Evolutionary conservation across 2,329 filamentous ascomycete species (phyloP).

Genomic region (Dactylonectria estremocensis): DNA sequence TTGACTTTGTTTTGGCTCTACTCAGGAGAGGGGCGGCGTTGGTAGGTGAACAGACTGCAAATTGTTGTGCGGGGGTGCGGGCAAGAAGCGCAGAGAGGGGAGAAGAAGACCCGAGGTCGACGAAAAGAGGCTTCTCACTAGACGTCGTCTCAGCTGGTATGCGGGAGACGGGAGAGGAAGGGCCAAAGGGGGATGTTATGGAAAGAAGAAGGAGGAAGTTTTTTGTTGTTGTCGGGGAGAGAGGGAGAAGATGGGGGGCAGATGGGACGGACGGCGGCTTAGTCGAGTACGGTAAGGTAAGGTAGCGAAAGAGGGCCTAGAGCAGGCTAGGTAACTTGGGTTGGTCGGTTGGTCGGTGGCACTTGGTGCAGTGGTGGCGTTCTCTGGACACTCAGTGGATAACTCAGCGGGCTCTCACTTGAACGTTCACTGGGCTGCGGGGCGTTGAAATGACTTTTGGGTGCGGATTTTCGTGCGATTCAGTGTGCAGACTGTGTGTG

Average conservation of each 20-base stretch:
- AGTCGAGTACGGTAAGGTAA: conserved; percentile 27
- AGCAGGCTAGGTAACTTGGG: conserved; percentile 34
- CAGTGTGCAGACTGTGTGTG: not conserved
- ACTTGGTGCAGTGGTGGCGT: not conserved
- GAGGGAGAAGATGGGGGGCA: conserved; percentile 41
- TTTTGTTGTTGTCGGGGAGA: conserved; percentile 47
- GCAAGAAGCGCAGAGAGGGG: conserved; percentile 37
- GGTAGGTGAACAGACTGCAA: conserved; percentile 45
- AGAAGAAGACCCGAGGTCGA: conserved; percentile 37
- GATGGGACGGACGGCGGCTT: conserved; percentile 20
- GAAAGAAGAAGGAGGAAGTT: conserved; percentile 41
- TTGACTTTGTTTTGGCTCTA: conserved; percentile 50
- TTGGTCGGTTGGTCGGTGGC: not conserved
- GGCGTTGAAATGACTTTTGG: not conserved
- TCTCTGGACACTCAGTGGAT: not conserved
- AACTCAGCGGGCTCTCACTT: not conserved
- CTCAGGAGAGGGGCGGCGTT: conserved; percentile 39
- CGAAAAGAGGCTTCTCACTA: conserved; percentile 20
- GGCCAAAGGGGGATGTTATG: conserved; percentile 34
- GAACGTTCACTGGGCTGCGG: conserved; percentile 1
- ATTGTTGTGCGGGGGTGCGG: conserved; percentile 49
- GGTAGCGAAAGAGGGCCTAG: conserved; percentile 35
- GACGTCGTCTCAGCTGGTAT: conserved; percentile 33
- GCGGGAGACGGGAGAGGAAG: conserved; percentile 30
- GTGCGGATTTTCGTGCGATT: not conserved